phyloP scores from a whole-genome alignment of 495 filamentous ascomycete genomes.

The Jackrogersella minutella region DNA sequence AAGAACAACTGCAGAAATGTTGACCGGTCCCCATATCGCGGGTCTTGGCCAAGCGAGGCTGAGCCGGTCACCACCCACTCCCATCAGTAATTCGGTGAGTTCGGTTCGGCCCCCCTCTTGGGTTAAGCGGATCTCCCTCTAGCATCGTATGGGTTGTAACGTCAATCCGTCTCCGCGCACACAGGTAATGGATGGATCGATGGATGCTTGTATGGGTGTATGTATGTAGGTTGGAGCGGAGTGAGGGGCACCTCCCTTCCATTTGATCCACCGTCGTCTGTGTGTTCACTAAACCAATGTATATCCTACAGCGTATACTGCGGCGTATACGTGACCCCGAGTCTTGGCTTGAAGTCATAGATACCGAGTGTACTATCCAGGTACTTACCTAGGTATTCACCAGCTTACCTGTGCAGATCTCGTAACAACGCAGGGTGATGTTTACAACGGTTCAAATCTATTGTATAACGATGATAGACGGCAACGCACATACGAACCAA shows the following conservation, averaged over 20 bases:
- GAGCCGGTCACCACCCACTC: background rate
- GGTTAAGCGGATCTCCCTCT: background rate
- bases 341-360: constrained; percentile 1
- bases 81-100: background rate
- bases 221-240: background rate
- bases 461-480: background rate
- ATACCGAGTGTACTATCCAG: background rate
- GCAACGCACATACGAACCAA: constrained; percentile 1
- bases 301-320: background rate
- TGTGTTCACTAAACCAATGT: background rate
- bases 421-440: background rate
- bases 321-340: background rate
- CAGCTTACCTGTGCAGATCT: background rate
- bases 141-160: constrained; percentile 16
- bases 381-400: background rate
- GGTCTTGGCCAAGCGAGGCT: constrained; percentile 2
- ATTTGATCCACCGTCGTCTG: background rate
- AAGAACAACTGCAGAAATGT: background rate
- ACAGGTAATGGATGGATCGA: background rate
- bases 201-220: background rate
- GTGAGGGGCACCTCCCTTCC: background rate
- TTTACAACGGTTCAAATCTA: no score
- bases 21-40: background rate
- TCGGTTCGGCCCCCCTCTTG: background rate
- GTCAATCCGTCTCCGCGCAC: background rate